A percentile compares a stretch with the other conserved stretches of the same genome.
Evolutionary conservation across 176 grass and related monocot species (phyloP).

Genomic region (Echinochloa phyllopogon): DNA sequence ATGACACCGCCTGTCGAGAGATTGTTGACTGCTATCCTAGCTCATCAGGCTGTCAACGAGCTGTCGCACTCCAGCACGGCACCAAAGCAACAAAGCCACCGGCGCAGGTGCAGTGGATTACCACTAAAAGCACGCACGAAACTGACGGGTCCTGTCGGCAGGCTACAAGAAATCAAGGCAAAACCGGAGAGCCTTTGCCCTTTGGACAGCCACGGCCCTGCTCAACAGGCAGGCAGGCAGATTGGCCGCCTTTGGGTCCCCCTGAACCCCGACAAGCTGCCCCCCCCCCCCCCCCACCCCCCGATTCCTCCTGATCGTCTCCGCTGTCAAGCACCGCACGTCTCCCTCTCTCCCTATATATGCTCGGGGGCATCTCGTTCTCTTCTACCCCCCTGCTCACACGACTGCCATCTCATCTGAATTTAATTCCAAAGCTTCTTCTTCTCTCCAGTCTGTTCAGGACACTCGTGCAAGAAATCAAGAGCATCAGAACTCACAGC

Average conservation of each 20-base stretch:
- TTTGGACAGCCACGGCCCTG: neutral
- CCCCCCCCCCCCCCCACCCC: constrained; percentile 34
- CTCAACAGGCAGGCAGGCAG: constrained; percentile 24
- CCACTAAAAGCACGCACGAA: constrained; percentile 11
- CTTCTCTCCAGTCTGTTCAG: constrained; percentile 14
- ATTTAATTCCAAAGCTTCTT: neutral
- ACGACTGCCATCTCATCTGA: neutral
- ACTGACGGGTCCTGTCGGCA: constrained; percentile 59
- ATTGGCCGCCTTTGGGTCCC: constrained; percentile 52
- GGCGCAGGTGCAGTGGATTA: neutral
- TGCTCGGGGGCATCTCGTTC: constrained; percentile 10
- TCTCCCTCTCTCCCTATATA: constrained; percentile 2
- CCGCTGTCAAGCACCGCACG: constrained; percentile 33
- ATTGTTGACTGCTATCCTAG: neutral
- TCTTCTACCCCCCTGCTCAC: constrained; percentile 30
- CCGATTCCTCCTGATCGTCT: constrained; percentile 28
- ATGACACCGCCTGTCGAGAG: neutral
- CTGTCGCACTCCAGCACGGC: constrained; percentile 17
- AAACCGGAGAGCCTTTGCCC: constrained; percentile 20
- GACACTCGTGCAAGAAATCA: neutral
- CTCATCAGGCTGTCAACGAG: neutral
- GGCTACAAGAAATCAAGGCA: constrained; percentile 30
- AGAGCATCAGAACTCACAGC: neutral
- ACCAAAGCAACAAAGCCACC: neutral
- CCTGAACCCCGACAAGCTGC: constrained; percentile 69